Percentiles rank a stretch among this genome's conserved stretches.
Evolutionary conservation across 1,139 yeast species (phyloP).

Genomic region (Wickerhamomyces sp.): DNA sequence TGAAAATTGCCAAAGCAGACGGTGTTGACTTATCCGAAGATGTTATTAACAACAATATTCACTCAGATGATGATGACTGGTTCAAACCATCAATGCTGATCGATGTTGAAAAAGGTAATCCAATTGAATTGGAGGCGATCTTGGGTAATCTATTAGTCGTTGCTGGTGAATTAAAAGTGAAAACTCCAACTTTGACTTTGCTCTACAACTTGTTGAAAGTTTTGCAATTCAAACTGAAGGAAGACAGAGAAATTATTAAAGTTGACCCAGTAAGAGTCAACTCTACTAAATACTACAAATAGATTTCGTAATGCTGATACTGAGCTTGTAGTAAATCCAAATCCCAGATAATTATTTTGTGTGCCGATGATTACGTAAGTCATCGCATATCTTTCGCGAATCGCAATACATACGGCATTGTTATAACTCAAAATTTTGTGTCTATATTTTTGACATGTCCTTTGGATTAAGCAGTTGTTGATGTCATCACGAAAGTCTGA

Average conservation of each 20-base stretch:
- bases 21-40: constrained; percentile 41
- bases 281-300: neutral
- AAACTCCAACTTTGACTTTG: constrained; percentile 39
- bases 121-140: constrained; percentile 51
- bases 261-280: neutral
- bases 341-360: too few relatives aligned
- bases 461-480: too few relatives aligned
- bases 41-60: constrained; percentile 35
- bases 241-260: neutral
- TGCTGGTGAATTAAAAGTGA: constrained; percentile 40
- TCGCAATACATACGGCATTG: too few relatives aligned
- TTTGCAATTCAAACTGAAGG: neutral
- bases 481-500: too few relatives aligned
- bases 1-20: constrained; percentile 47
- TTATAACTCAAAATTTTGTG: too few relatives aligned
- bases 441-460: too few relatives aligned
- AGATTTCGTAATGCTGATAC: neutral
- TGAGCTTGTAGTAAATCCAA: neutral
- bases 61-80: constrained; percentile 50
- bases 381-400: too few relatives aligned
- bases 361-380: too few relatives aligned
- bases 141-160: constrained; percentile 48
- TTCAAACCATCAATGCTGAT: constrained; percentile 56
- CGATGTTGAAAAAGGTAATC: constrained; percentile 47
- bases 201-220: constrained; percentile 36